These are phyloP conservation scores for Periconia digitata DNA, from an alignment of 2,329 filamentous ascomycete species.

Conservation along the genomic window DNA sequence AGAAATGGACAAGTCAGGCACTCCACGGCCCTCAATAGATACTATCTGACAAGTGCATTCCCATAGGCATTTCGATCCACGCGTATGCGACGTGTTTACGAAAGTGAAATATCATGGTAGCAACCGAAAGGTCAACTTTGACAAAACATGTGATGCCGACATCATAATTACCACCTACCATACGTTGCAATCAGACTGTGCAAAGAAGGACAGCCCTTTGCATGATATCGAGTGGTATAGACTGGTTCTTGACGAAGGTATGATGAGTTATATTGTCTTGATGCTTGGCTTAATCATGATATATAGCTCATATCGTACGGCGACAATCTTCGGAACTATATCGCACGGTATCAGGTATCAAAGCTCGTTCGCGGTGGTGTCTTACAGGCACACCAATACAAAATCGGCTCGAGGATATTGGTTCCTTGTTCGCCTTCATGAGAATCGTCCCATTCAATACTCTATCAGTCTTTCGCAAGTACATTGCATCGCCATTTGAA, in stretches of 20 bases:
- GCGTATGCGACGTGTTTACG: constrained; percentile 9
- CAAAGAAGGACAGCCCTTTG: constrained; percentile 11
- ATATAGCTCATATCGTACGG: constrained; percentile 55
- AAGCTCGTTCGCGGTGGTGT: constrained; percentile 50
- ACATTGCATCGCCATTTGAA: constrained; percentile 47
- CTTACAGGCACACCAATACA: constrained; percentile 51
- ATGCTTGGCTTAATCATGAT: not conserved
- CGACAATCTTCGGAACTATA: constrained; percentile 50
- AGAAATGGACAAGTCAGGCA: constrained; percentile 19
- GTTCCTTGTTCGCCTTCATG: constrained; percentile 54
- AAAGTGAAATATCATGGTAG: constrained; percentile 29
- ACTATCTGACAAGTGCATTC: not conserved
- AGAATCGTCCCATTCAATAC: constrained; percentile 47
- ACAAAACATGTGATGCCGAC: constrained; percentile 19
- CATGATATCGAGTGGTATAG: constrained; percentile 30
- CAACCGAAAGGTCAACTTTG: constrained; percentile 12
- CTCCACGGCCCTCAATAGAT: not conserved
- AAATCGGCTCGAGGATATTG: constrained; percentile 56
- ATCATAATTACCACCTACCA: constrained; percentile 36
- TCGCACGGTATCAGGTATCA: constrained; percentile 46
- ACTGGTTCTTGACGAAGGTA: constrained; percentile 34
- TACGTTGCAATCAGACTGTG: constrained; percentile 23
- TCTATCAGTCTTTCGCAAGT: constrained; percentile 47
- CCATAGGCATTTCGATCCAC: constrained; percentile 23
- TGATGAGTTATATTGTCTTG: not conserved